Evolutionary conservation across 805 yeast genomes (phyloP), one percentile per base, ranked within the genome.

Genomic region (Debaryomyces tyrocola): DNA sequence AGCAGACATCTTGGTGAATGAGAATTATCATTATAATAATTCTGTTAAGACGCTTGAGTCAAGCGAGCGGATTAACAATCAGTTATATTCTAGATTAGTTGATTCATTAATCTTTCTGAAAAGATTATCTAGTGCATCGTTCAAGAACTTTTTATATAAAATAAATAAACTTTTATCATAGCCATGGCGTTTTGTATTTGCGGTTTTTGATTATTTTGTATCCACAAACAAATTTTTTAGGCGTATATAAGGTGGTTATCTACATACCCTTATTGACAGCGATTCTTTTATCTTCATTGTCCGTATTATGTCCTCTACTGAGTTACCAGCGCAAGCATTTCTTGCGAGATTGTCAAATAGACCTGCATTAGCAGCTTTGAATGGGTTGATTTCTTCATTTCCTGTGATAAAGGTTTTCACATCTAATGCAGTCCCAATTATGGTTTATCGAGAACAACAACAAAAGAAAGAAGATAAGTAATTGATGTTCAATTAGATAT

Each of bases 391-490:
- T 37, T 81, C 83, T 12, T 80, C 85, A 11, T 77, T 79, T 56
- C 85, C 86, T 15, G 73, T 78, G 27, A 74, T 75, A 46, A 80
- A 80, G 59, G 67, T 80, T 39, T 79, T 82, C 60, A 76, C 81
- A 4, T 79, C 85, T 10, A 82, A 82, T 61, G 82, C 83, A 28
- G 76, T 82, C 36, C 87, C 87, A 9, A 61, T 82, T 40, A 55
- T 82, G 55, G 77, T 79, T 61, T 74, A 72, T 61, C 67, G 77
- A 49, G 72, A 71, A 43, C 62, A 66, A 40, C 40, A 46, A 31
- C n/a, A 40, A 4, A 31, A 40, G 20, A 15, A 29, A 5, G 17
- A 17, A 6, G 38, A 35, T 12, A 31, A 31, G 14, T 31, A 31
- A 31, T 31, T 31, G 34, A 8, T 11, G 6, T 31, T 31, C 34